Evolutionary conservation across 2,329 filamentous ascomycete species (phyloP).

Genomic region (Aspergillus brasiliensis): DNA sequence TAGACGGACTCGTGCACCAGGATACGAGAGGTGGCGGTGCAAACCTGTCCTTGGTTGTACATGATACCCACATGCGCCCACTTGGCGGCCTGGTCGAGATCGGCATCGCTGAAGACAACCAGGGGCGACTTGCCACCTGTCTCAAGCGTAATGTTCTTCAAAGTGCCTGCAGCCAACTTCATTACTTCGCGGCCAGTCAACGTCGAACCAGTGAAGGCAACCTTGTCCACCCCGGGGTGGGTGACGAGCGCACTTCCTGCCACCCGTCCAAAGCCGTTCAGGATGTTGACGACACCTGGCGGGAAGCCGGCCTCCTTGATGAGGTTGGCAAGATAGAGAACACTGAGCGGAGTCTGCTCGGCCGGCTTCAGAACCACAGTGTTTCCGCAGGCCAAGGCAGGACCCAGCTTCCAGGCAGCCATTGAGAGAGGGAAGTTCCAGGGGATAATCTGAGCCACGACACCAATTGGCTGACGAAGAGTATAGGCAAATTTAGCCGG

Average conservation of each 20-base stretch:
- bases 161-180: slow-evolving; percentile 38
- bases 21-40: slow-evolving; percentile 45
- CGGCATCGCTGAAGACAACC: slow-evolving; percentile 66
- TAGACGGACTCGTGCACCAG: slow-evolving; percentile 58
- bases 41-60: slow-evolving; percentile 43
- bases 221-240: slow-evolving; percentile 38
- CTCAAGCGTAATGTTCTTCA: slow-evolving; percentile 41
- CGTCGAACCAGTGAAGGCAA: slow-evolving; percentile 39
- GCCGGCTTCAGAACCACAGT: slow-evolving; percentile 39
- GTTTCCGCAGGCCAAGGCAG: slow-evolving; percentile 38
- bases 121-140: slow-evolving; percentile 68
- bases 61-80: slow-evolving; percentile 64
- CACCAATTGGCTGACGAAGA: slow-evolving; percentile 73
- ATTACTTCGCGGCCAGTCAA: slow-evolving; percentile 38
- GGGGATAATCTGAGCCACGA: slow-evolving; percentile 85
- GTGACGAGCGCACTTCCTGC: slow-evolving; percentile 34
- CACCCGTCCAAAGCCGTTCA: slow-evolving; percentile 36
- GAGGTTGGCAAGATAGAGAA: slow-evolving; percentile 36
- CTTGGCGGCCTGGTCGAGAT: slow-evolving; percentile 68
- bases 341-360: slow-evolving; percentile 38
- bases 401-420: slow-evolving; percentile 54
- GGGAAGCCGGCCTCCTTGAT: slow-evolving; percentile 39
- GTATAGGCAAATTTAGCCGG: slow-evolving; percentile 81
- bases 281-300: slow-evolving; percentile 38
- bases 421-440: slow-evolving; percentile 87